Conservation (phyloP, 1,139 yeast species). For the Yamadazyma atlantica region DNA sequence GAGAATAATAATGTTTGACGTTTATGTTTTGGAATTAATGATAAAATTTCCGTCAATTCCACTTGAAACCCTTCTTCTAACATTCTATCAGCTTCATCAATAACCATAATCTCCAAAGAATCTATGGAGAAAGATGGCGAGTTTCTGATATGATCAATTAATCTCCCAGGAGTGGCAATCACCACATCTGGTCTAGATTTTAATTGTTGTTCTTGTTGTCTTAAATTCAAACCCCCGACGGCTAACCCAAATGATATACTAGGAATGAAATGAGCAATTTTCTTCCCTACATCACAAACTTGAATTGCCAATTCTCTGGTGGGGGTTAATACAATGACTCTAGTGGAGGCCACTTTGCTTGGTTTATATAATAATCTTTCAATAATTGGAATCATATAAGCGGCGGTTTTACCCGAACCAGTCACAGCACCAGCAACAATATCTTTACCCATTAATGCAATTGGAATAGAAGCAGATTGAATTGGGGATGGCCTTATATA, state of each 20-base stretch:
- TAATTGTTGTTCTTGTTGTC: constrained; percentile 93
- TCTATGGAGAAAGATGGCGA: constrained; percentile 93
- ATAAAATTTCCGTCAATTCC: constrained; percentile 86
- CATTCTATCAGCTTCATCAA: constrained; percentile 99
- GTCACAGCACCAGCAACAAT: constrained; percentile 99
- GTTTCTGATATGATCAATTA: constrained; percentile 93
- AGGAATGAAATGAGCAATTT: constrained; percentile 72
- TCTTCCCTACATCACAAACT: constrained; percentile 89
- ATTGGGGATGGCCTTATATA: constrained; percentile 89
- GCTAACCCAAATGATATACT: constrained; percentile 86
- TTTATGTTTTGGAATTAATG: constrained; percentile 76
- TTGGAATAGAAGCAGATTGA: constrained; percentile 91
- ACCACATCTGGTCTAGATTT: constrained; percentile 93
- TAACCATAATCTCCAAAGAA: constrained; percentile 83
- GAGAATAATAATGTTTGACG: constrained; percentile 94
- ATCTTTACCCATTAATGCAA: constrained; percentile 88
- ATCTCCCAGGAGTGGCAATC: constrained; percentile 96
- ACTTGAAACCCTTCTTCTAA: constrained; percentile 97
- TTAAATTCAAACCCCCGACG: constrained; percentile 93
- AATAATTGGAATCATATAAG: constrained; percentile 91
- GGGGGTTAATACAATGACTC: constrained; percentile 89
- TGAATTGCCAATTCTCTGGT: constrained; percentile 98
- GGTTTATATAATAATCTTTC: constrained; percentile 92
- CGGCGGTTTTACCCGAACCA: constrained; percentile 99
- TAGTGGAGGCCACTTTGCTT: constrained; percentile 76